phyloP scores from a whole-genome alignment of 345 rosid genomes.

The Eucalyptus polybractea region DNA sequence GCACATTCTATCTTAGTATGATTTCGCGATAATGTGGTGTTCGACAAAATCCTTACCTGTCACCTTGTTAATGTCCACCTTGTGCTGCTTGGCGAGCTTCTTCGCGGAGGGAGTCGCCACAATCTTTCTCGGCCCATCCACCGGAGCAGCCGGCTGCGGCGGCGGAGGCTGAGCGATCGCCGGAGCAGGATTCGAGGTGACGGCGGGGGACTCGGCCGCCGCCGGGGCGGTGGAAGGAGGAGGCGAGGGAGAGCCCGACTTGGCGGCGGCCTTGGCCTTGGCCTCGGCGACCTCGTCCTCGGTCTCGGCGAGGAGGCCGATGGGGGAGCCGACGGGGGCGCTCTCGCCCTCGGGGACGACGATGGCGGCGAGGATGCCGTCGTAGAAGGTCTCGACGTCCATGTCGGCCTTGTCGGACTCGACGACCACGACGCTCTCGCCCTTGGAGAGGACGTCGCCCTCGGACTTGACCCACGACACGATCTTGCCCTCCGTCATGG shows the following conservation, averaged over 20 bases:
- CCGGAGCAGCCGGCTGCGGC: slow-evolving; percentile 29
- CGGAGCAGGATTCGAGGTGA: slow-evolving; percentile 39
- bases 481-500: slow-evolving; percentile 99
- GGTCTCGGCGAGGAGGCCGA: slow-evolving; percentile 77
- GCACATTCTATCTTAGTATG: background rate
- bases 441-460: slow-evolving; percentile 81
- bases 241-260: slow-evolving; percentile 17
- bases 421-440: slow-evolving; percentile 92
- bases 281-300: slow-evolving; percentile 88
- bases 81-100: slow-evolving; percentile 84
- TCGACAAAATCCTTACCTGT: slow-evolving; percentile 12
- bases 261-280: slow-evolving; percentile 51
- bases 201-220: slow-evolving; percentile 4
- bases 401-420: slow-evolving; percentile 98
- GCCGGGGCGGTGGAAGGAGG: background rate
- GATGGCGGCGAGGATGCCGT: slow-evolving; percentile 89
- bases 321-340: slow-evolving; percentile 86
- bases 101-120: slow-evolving; percentile 80
- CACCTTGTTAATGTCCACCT: slow-evolving; percentile 57
- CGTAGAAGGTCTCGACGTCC: slow-evolving; percentile 96
- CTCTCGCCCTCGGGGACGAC: slow-evolving; percentile 86
- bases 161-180: slow-evolving; percentile 22
- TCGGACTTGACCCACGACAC: slow-evolving; percentile 95
- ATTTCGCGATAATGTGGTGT: background rate
- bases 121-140: slow-evolving; percentile 33